These are phyloP conservation scores for Aegilops bicornis DNA, from an alignment of 176 grass and related monocot genomes.

Conservation along the genomic window DNA sequence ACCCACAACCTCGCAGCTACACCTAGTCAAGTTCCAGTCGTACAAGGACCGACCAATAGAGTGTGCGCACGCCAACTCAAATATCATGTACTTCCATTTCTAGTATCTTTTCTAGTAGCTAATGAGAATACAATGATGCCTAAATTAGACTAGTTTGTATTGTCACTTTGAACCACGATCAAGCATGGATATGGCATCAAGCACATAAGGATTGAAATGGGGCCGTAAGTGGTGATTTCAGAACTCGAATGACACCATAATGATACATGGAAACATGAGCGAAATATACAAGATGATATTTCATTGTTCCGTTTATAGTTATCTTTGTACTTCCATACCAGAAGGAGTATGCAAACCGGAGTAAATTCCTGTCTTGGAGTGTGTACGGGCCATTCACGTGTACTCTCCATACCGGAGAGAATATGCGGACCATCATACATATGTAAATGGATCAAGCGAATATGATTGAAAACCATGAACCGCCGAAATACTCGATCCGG, in stretches of 20 bases:
- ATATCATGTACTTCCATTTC: background rate
- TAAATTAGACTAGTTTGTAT: background rate
- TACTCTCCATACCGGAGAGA: background rate
- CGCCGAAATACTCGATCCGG: background rate
- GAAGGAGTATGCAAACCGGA: background rate
- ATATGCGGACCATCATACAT: background rate
- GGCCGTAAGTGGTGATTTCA: background rate
- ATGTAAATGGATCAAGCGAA: background rate
- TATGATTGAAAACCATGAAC: no score
- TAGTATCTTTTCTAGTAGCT: background rate
- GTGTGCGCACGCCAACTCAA: no score
- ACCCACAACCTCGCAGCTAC: no score
- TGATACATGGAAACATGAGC: background rate
- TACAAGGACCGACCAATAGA: no score
- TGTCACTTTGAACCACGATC: background rate
- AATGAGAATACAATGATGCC: background rate
- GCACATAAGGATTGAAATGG: background rate
- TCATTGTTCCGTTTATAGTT: background rate
- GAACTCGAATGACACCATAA: background rate
- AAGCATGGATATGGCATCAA: background rate
- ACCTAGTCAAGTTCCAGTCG: no score
- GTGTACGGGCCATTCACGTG: no score
- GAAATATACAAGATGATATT: background rate
- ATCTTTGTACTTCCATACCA: background rate
- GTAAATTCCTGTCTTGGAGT: no score